Base-by-base conservation (phyloP, 106 monocot species). In the Allium cepa region DNA sequence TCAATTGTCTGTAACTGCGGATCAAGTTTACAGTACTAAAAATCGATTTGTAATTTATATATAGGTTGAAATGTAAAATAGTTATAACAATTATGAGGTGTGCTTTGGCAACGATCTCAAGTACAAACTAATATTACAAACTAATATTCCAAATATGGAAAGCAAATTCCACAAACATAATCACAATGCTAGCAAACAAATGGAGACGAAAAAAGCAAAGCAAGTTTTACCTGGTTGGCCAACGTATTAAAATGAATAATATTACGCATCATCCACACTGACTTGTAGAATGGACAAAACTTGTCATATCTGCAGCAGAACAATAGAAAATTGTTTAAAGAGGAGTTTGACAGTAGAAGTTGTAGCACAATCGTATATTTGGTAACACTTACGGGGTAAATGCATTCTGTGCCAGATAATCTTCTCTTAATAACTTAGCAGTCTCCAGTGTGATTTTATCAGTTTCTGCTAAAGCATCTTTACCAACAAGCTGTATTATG, bases 221-320 rank as follows among this genome's bases (percentile, higher is more conserved):
- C 17, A 62, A 18, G 18, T 36, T 36, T 28, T 62, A 96, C 96
- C 96, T 96, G 96, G 69, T 92, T 96, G 58, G 96, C 96, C 85
- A 96, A 79, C 16, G 68, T 82, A 60, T 91, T 81, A 76, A 92
- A 96, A 76, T 96, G 88, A 66, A 96, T 89, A 60, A 96, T 96
- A 75, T 96, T 96, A 50, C 96, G 85, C 96, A 96, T 92, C 96
- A 96, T 92, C 96, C 96, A 96, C 65, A 96, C 92, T 36, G 96
- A 96, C 76, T 96, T 96, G 78, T 96, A 96, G 79, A 96, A 96
- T 69, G 96, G 96, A 62, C 96, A 96, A 66, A 80, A 96, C 67
- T 96, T 96, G 69, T 96, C 96, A 73, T 96, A 96, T 53, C 96
- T 96, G 72, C 72, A 26, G 22, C 22, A n/a, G 10, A 51, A 47